A percentile compares a stretch with the other conserved stretches of the same genome.
phyloP scores from a whole-genome alignment of 1,284 basidiomycete genomes.

The Peniophora sp. region DNA sequence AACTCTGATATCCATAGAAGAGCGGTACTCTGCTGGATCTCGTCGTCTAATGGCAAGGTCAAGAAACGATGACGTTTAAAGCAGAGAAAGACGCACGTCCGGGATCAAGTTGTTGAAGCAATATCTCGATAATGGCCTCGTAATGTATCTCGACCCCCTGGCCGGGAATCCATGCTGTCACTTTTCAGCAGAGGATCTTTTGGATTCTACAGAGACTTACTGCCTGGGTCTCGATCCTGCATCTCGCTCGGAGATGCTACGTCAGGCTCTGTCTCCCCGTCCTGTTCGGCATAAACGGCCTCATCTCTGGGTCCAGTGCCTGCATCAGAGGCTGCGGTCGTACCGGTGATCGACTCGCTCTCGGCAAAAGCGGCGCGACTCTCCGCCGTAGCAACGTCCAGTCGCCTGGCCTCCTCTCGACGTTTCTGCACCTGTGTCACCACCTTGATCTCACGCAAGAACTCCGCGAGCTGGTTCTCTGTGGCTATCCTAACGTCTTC shows the following conservation, averaged over 20 bases:
- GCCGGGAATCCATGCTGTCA: slow-evolving; percentile 80
- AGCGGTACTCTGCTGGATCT: slow-evolving; percentile 84
- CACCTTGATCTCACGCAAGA: slow-evolving; percentile 87
- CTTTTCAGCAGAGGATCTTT: slow-evolving; percentile 5
- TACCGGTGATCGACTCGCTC: slow-evolving; percentile 5
- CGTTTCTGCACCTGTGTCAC: slow-evolving; percentile 68
- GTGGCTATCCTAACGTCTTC: slow-evolving; percentile 92
- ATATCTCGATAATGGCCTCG: slow-evolving; percentile 87
- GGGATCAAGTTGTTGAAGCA: slow-evolving; percentile 83
- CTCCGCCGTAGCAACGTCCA: slow-evolving; percentile 28
- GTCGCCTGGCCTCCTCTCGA: slow-evolving; percentile 40
- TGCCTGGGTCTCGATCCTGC: slow-evolving; percentile 56
- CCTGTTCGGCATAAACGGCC: slow-evolving; percentile 18
- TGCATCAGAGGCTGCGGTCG: background rate
- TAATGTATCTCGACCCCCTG: slow-evolving; percentile 92
- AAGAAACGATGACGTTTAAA: background rate
- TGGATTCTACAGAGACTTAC: slow-evolving; percentile 28
- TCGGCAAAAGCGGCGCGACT: slow-evolving; percentile 23
- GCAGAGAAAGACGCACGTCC: slow-evolving; percentile 53
- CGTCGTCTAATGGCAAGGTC: slow-evolving; percentile 53
- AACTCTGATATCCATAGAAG: slow-evolving; percentile 93
- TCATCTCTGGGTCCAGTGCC: slow-evolving; percentile 18
- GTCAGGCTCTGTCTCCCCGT: slow-evolving; percentile 22
- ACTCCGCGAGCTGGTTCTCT: slow-evolving; percentile 87
- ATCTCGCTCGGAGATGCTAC: slow-evolving; percentile 23